Base-by-base conservation (phyloP, 441 rosid genomes). In the Biscutella laevigata region DNA sequence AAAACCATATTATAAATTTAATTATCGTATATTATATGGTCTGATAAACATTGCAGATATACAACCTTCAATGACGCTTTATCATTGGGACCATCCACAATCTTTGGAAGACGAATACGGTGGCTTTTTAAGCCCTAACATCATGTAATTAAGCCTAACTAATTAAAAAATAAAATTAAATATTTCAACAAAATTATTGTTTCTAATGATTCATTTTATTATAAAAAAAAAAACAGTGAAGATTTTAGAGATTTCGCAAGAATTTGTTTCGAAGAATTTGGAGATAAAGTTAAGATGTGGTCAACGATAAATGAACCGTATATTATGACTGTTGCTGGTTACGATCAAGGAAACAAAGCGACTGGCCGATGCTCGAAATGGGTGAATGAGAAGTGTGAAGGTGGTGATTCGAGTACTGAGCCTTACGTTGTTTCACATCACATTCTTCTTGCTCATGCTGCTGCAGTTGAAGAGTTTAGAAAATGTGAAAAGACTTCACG, bases 1-100 rank as follows among this genome's bases (percentile, higher is more conserved):
- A 43, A 62, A 13, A 20, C 2, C 27, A 20, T 28, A 20, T 44
- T 34, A 34, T n/a, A 29, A 3, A 12, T 37, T 29, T 8, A 0
- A 50, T 4, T 30, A 22, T 50, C 1, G 32, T 24, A 16, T 61
- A 41, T 7, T 38, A 45, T 37, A 37, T 13, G 25, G 8, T 24
- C 4, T 22, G 9, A 8, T 7, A 22, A 35, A 22, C 26, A 9
- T 49, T 62, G 8, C 44, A 72, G 76, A 33, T 7, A 49, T 72
- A 16, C 41, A 54, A 25, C 76, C 73, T 4, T 60, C 50, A 11
- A 66, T 50, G 22, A 63, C 76, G 0, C 4, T 68, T 4, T 60
- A 47, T 44, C 70, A 67, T 30, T 72, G 66, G 67, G 73, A 68
- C 32, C 53, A 41, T 21, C 76, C 76, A 11, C 76, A 72, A 68